These are phyloP conservation scores for Xylariomycetidae sp. DNA, from an alignment of 2,329 filamentous ascomycete genomes.

Conservation along the genomic window DNA sequence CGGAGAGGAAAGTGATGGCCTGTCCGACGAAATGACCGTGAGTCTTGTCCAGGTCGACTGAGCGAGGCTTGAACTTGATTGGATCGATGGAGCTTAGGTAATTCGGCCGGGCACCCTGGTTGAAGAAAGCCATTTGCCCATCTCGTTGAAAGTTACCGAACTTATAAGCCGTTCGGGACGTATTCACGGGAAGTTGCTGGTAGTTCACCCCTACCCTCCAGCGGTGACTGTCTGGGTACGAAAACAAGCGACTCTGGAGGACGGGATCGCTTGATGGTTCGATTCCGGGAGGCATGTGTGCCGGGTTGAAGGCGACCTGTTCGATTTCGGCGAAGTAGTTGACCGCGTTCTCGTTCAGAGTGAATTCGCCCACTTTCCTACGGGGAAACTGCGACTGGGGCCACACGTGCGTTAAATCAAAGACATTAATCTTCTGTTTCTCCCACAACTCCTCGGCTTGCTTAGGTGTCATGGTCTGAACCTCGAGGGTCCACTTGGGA, in stretches of 20 bases:
- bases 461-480: constrained; percentile 56
- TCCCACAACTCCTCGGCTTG: constrained; percentile 47
- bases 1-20: constrained; percentile 33
- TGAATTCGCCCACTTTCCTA: constrained; percentile 56
- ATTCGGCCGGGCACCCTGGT: constrained; percentile 57
- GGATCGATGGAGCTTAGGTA: constrained; percentile 37
- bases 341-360: constrained; percentile 58
- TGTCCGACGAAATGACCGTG: constrained; percentile 35
- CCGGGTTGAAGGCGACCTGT: constrained; percentile 64
- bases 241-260: constrained; percentile 65
- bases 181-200: constrained; percentile 51
- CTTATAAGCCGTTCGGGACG: constrained; percentile 47
- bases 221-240: constrained; percentile 62
- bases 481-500: constrained; percentile 59
- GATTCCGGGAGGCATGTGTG: constrained; percentile 62
- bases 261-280: constrained; percentile 68
- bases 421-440: constrained; percentile 57
- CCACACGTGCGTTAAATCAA: constrained; percentile 69
- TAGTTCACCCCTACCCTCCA: constrained; percentile 55
- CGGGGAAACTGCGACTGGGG: constrained; percentile 59
- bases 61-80: constrained; percentile 30
- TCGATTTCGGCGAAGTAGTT: constrained; percentile 71
- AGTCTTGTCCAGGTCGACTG: constrained; percentile 31
- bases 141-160: constrained; percentile 66
- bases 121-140: constrained; percentile 66